Percentiles rank a stretch among this genome's conserved stretches.
These are phyloP conservation scores for Colletotrichum australisinense DNA, from an alignment of 2,329 filamentous ascomycete genomes.

Conservation along the genomic window DNA sequence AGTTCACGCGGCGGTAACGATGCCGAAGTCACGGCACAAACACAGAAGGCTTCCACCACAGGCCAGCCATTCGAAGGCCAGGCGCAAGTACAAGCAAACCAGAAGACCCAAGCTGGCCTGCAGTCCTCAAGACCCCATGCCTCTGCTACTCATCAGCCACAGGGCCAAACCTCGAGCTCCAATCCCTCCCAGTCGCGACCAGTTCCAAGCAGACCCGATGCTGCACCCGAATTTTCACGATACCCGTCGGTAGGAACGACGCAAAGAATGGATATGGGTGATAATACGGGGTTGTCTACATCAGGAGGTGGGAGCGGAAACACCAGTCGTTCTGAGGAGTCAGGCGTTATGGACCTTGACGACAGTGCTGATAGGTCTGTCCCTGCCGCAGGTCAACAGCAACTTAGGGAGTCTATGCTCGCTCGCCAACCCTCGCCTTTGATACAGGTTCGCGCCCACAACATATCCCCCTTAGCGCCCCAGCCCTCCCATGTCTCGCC, in stretches of 20 bases:
- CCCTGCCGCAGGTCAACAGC: slow-evolving; percentile 24
- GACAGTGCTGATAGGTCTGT: slow-evolving; percentile 36
- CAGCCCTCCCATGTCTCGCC: slow-evolving; percentile 78
- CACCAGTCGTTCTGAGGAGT: slow-evolving; percentile 55
- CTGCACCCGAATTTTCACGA: slow-evolving; percentile 12
- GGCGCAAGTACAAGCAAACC: slow-evolving; percentile 15
- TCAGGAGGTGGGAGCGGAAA: slow-evolving; percentile 53
- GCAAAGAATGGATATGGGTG: slow-evolving; percentile 14
- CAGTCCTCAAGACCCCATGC: slow-evolving; percentile 23
- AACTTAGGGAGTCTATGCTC: slow-evolving; percentile 25
- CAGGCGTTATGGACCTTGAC: slow-evolving; percentile 43
- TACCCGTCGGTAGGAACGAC: slow-evolving; percentile 33
- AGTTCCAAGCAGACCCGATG: background rate
- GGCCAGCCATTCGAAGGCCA: slow-evolving; percentile 21
- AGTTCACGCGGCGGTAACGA: slow-evolving; percentile 61
- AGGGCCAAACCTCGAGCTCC: slow-evolving; percentile 31
- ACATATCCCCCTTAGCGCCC: slow-evolving; percentile 78
- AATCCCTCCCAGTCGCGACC: slow-evolving; percentile 16
- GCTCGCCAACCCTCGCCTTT: slow-evolving; percentile 66
- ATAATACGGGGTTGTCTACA: slow-evolving; percentile 43
- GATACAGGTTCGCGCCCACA: slow-evolving; percentile 72
- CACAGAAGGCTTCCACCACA: slow-evolving; percentile 33
- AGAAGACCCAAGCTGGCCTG: slow-evolving; percentile 3
- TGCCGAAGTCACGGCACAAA: slow-evolving; percentile 48
- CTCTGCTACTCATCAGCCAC: slow-evolving; percentile 37